Base-by-base conservation (phyloP, 306 rosid species). In the Dalbergia cochinchinensis region DNA sequence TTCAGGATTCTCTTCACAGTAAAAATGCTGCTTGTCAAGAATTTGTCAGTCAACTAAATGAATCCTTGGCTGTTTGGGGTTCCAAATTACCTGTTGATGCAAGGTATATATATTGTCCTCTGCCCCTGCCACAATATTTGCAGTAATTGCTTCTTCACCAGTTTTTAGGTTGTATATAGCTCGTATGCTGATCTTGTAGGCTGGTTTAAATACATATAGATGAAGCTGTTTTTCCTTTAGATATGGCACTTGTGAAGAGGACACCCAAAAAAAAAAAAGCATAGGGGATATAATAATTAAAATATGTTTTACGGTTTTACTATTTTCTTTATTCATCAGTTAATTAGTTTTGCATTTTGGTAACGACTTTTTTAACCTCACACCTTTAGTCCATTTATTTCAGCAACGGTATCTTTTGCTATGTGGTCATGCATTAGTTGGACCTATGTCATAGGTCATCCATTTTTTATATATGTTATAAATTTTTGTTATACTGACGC, bases 21-120 rank as follows among this genome's bases (percentile, higher is more conserved):
- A 92, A 90, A 91, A 90, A 90, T 84, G 81, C 85, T 82, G 87
- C 90, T 50, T 91, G 91, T 80, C 83, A 71, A 76, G 87, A 83
- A 33, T 90, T 95, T 76, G 75, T 95, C 75, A 80, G 89, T 83
- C 94, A 85, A 76, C 85, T 95, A 79, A 90, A 92, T 63, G 89
- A 80, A 78, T 95, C 98, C 71, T 82, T 92, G 91, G 91, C 89
- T 54, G 92, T 92, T 82, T 95, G 94, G 97, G 92, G 94, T 79
- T 73, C 66, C 84, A 89, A 89, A 82, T 79, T 95, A 73, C 94
- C 95, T 16, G 86, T 85, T 69, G 98, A 90, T 48, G 89, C 92
- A 78, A 92, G 98, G 99, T 95, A 91, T 65, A 62, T 65, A 70
- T 72, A 62, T 8, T n/a, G 6, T 57, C 79, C 58, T 86, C 72